Percentiles rank a stretch among this genome's conserved stretches.
phyloP scores from a whole-genome alignment of 2,329 filamentous ascomycete species.

The Zasmidium angulare region DNA sequence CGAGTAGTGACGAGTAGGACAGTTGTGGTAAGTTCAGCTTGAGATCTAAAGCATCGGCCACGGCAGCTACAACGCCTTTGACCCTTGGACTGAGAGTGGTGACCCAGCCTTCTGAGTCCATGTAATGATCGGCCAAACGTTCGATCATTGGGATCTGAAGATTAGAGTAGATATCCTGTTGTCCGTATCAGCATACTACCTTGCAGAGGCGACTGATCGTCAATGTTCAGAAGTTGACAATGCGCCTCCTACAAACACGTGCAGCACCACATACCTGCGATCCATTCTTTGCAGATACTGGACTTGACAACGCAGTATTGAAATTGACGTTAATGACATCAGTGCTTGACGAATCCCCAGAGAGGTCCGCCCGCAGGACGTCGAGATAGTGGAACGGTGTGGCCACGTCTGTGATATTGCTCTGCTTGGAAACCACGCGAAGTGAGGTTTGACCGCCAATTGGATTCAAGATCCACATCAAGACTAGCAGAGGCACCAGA shows the following conservation, averaged over 20 bases:
- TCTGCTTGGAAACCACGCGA: slow-evolving; percentile 4
- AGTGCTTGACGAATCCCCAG: background rate
- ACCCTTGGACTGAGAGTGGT: too few species aligned
- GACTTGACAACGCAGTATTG: slow-evolving; percentile 11
- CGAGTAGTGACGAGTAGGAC: too few species aligned
- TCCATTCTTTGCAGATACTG: slow-evolving; percentile 13
- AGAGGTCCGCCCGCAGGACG: slow-evolving; percentile 3
- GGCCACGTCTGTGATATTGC: slow-evolving; percentile 4
- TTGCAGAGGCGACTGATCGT: too few species aligned
- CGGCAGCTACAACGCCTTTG: too few species aligned
- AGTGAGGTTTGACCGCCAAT: slow-evolving; percentile 12
- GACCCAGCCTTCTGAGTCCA: too few species aligned
- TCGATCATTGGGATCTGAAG: slow-evolving; percentile 19
- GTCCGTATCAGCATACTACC: too few species aligned
- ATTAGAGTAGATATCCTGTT: slow-evolving; percentile 19
- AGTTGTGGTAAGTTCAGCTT: too few species aligned
- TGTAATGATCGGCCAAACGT: too few species aligned
- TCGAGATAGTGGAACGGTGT: slow-evolving; percentile 12
- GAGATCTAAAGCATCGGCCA: too few species aligned
- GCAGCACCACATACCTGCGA: too few species aligned
- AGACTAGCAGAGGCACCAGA: background rate
- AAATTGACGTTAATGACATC: background rate
- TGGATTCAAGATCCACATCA: slow-evolving; percentile 10
- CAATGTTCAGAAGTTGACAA: too few species aligned
- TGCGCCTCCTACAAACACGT: too few species aligned